These are phyloP conservation scores for Ceratobasidium sp. DNA, from an alignment of 1,284 basidiomycete genomes.

Conservation along the genomic window DNA sequence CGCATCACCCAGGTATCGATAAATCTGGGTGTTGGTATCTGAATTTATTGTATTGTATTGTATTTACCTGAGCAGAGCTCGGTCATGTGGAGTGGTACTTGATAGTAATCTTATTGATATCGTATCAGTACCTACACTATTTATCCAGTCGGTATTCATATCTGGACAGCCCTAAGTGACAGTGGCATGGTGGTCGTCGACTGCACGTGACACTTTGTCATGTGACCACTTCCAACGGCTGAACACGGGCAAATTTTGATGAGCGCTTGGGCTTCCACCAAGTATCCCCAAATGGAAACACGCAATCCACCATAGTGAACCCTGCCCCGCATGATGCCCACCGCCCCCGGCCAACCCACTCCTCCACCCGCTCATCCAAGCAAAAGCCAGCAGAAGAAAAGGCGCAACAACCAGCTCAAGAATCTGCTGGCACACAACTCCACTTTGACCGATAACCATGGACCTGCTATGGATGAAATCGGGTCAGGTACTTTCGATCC, in stretches of 20 bases:
- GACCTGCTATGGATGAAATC: slow-evolving; percentile 51
- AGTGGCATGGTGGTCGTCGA: too few species aligned
- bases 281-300: too few species aligned
- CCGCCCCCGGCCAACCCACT: too few species aligned
- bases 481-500: slow-evolving; percentile 57
- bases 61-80: background rate
- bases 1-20: background rate
- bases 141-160: background rate
- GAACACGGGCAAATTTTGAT: too few species aligned
- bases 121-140: background rate
- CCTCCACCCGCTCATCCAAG: slow-evolving; percentile 66
- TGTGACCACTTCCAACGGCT: too few species aligned
- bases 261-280: too few species aligned
- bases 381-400: slow-evolving; percentile 67
- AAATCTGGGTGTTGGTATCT: background rate
- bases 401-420: slow-evolving; percentile 65
- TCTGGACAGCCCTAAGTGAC: slow-evolving; percentile 10
- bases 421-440: slow-evolving; percentile 52
- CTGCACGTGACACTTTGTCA: too few species aligned
- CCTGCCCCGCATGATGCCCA: too few species aligned
- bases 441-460: slow-evolving; percentile 19
- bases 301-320: too few species aligned
- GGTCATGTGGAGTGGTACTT: background rate
- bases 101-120: background rate
- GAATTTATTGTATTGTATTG: background rate